These are phyloP conservation scores for Martensiomyces pterosporus DNA, from an alignment of 192 early-diverging fungal species.

Conservation along the genomic window DNA sequence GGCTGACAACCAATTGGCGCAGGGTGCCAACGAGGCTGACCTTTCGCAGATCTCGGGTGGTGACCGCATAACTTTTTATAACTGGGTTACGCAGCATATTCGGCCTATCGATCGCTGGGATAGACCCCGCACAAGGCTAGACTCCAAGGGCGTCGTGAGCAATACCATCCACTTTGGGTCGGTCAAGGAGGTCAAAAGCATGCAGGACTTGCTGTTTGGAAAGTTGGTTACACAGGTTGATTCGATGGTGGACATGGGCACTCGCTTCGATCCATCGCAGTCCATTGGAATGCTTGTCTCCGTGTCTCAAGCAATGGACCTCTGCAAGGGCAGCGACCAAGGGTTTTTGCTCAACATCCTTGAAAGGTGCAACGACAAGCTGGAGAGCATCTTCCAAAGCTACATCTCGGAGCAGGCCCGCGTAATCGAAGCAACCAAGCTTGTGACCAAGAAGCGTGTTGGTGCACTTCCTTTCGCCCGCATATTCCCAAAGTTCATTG, in stretches of 20 bases:
- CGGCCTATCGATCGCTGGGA: conserved; percentile 37
- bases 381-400: conserved; percentile 70
- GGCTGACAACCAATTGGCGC: background rate
- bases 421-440: conserved; percentile 87
- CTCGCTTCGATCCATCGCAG: conserved; percentile 68
- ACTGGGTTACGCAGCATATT: conserved; percentile 45
- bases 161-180: conserved; percentile 44
- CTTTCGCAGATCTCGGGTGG: conserved; percentile 9
- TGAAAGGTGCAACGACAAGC: conserved; percentile 58
- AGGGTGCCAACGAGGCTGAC: conserved; percentile 3
- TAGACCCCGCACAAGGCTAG: conserved; percentile 32
- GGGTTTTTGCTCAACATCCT: conserved; percentile 64
- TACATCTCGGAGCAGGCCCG: conserved; percentile 86
- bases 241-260: conserved; percentile 68
- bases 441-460: conserved; percentile 78
- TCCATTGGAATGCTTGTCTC: conserved; percentile 82
- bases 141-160: conserved; percentile 36
- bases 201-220: conserved; percentile 77
- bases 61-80: conserved; percentile 41
- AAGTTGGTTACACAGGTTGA: conserved; percentile 67
- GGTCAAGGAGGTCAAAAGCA: conserved; percentile 59
- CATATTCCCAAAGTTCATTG: conserved; percentile 84
- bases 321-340: conserved; percentile 70
- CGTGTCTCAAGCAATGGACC: conserved; percentile 65
- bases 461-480: conserved; percentile 88